A percentile compares a stretch with the other conserved stretches of the same genome.
Conservation (phyloP, 2,329 filamentous ascomycete species). For the Cladosporium halotolerans region DNA sequence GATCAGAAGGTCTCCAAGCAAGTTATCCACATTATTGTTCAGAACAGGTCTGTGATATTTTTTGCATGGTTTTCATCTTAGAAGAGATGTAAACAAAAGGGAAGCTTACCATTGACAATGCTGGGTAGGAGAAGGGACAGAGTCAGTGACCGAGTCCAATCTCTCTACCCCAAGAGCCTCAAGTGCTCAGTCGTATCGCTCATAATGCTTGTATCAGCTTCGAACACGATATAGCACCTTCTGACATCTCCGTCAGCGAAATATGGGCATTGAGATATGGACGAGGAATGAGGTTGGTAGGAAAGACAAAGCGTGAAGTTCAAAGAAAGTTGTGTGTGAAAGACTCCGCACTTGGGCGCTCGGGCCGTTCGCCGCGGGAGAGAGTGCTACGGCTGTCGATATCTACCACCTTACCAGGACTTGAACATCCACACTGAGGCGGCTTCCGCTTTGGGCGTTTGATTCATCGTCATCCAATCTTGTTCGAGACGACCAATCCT, state of each 20-base stretch:
- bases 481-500: not conserved
- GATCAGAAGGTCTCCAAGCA: constrained; percentile 14
- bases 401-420: not conserved
- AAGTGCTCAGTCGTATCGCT: too few species aligned
- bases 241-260: not conserved
- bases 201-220: too few species aligned
- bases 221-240: too few species aligned
- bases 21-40: constrained; percentile 11
- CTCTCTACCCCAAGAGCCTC: too few species aligned
- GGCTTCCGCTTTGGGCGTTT: not conserved
- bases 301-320: not conserved
- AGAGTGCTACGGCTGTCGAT: not conserved
- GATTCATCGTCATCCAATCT: not conserved
- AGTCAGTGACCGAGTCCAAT: too few species aligned
- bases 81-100: not conserved
- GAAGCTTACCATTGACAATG: constrained; percentile 2
- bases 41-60: constrained; percentile 14
- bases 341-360: not conserved
- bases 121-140: too few species aligned
- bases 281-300: not conserved
- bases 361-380: not conserved
- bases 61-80: constrained; percentile 11
- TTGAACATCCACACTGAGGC: not conserved
- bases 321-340: not conserved
- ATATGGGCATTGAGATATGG: not conserved